Percentiles rank a stretch among this genome's conserved stretches.
Conservation (phyloP, 352 stramenopile genomes). For the Phytophthora multivora region DNA sequence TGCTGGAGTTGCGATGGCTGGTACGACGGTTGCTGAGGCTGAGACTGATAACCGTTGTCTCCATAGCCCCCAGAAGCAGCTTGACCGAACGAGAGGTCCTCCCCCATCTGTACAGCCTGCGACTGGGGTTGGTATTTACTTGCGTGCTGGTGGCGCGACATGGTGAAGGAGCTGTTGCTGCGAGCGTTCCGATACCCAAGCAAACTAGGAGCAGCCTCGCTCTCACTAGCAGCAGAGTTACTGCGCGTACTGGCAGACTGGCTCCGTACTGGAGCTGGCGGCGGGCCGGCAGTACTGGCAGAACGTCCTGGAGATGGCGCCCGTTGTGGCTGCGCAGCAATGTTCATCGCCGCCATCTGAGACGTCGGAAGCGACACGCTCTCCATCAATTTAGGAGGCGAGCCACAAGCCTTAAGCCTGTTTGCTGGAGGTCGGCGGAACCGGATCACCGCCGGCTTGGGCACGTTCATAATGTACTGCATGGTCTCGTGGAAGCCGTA, state of each 20-base stretch:
- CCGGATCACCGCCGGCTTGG: constrained; percentile 77
- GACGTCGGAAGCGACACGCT: constrained; percentile 22
- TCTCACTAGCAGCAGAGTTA: constrained; percentile 26
- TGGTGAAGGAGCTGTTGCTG: constrained; percentile 31
- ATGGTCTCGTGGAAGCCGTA: constrained; percentile 81
- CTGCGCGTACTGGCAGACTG: constrained; percentile 20
- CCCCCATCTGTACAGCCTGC: constrained; percentile 16
- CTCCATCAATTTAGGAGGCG: constrained; percentile 9
- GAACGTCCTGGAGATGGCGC: constrained; percentile 17
- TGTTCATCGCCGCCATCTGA: constrained; percentile 31
- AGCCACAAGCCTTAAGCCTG: constrained; percentile 19
- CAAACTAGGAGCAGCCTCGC: constrained; percentile 20
- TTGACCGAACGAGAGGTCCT: constrained; percentile 38
- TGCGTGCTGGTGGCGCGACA: constrained; percentile 25
- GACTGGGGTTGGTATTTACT: constrained; percentile 31
- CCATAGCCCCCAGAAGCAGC: constrained; percentile 5
- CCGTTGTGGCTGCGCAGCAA: constrained; percentile 13
- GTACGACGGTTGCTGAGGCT: constrained; percentile 16
- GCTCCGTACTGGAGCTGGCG: constrained; percentile 13
- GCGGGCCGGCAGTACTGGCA: constrained; percentile 2
- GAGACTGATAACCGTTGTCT: constrained; percentile 29
- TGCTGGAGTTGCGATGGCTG: constrained; percentile 15
- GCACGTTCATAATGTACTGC: constrained; percentile 86
- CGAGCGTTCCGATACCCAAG: constrained; percentile 35
- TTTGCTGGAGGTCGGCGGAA: constrained; percentile 53